Base-by-base conservation (phyloP, 2,329 filamentous ascomycete genomes). In the Talaromyces funiculosus region DNA sequence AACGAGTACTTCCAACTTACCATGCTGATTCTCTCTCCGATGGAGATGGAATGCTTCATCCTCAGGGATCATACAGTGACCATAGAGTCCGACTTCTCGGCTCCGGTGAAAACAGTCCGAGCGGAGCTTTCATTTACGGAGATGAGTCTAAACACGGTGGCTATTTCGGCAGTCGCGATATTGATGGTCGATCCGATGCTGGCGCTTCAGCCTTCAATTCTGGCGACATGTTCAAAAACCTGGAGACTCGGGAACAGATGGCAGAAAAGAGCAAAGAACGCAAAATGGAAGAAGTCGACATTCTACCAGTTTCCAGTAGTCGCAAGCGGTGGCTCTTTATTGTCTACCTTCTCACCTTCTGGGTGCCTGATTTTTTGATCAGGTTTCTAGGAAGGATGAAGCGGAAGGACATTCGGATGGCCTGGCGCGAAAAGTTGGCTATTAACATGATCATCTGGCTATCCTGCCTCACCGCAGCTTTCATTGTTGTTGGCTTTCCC, bases 401-500 rank as follows among this genome's bases (percentile, higher is more conserved):
- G 62, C 90, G 94, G 63, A 95, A 95, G 72, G 94, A 99, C 73
- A 86, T 99, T 8, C 89, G 92, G 24, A 82, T 89, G 72, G 94
- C 94, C 0, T 99, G 94, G 94, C 84, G 94, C 71, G 94, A 99
- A 75, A 99, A 99, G 81, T 74, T 99, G 62, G 93, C 94, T 58
- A 99, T 99, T 82, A 99, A 99, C 80, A 82, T 99, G 73, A 83
- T 97, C 71, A 99, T 99, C 72, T 99, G 95, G 94, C 79, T 93
- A 61, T 85, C 83, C 72, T 97, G 93, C 77, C 79, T 78, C 16
- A 75, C 90, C 53, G 86, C 90, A 29, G 84, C 89, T 60, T 99
- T 99, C 80, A 89, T 99, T 81, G 91, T 97, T 69, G 83, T 97
- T 63, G 82, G 87, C 59, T 95, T 99, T 71, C 95, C 95, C 0